phyloP scores from a whole-genome alignment of 306 rosid species.

The Sindora glabra region DNA sequence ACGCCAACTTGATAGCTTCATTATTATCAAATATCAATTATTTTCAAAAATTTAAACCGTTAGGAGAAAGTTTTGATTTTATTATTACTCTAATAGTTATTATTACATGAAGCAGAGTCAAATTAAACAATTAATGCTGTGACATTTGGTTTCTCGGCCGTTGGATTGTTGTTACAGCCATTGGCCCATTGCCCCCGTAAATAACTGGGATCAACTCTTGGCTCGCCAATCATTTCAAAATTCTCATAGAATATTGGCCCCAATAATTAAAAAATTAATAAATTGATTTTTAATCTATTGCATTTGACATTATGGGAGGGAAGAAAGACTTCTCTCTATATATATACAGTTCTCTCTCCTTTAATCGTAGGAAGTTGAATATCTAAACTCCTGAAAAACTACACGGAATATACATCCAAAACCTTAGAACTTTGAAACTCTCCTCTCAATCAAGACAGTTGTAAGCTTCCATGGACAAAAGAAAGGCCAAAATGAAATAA shows the following conservation, averaged over 20 bases:
- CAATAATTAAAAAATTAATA: background rate
- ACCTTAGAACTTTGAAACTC: background rate
- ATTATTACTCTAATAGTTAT: background rate
- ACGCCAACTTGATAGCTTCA: too few relatives aligned
- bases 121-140: background rate
- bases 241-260: background rate
- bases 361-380: background rate
- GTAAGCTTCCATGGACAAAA: slow-evolving; percentile 4
- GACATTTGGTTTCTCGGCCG: slow-evolving; percentile 26
- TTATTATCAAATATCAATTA: too few relatives aligned
- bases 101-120: slow-evolving; percentile 10
- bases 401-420: background rate
- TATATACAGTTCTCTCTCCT: background rate
- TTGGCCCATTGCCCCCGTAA: too few relatives aligned
- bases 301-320: too few relatives aligned
- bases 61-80: background rate
- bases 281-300: too few relatives aligned
- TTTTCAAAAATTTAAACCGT: too few relatives aligned
- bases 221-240: too few relatives aligned
- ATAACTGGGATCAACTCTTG: too few relatives aligned
- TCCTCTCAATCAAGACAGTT: slow-evolving; percentile 3
- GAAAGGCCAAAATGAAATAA: background rate
- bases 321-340: background rate
- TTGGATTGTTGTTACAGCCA: slow-evolving; percentile 37
- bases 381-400: background rate